Evolutionary conservation across 2,329 filamentous ascomycete species (phyloP).

Genomic region (Fusarium sp.): DNA sequence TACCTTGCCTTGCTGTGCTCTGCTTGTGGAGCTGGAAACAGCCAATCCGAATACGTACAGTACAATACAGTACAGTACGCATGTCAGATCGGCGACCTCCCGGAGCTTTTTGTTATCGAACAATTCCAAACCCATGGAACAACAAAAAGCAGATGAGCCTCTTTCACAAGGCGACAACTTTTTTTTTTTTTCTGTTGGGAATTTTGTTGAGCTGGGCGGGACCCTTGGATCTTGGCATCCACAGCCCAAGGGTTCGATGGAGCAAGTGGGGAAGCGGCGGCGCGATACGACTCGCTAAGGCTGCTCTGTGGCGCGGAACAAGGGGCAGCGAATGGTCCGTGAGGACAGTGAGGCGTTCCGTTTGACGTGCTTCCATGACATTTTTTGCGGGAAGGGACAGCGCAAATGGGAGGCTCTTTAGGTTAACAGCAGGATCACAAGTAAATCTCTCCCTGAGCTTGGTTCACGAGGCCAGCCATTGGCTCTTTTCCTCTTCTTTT

Average conservation of each 20-base stretch:
- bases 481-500: not conserved
- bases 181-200: slow-evolving; percentile 54
- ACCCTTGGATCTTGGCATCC: slow-evolving; percentile 41
- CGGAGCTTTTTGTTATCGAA: not conserved
- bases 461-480: not conserved
- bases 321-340: slow-evolving; percentile 6
- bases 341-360: slow-evolving; percentile 2
- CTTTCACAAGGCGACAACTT: slow-evolving; percentile 12
- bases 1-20: not conserved
- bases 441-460: no score
- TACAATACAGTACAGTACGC: slow-evolving; percentile 12
- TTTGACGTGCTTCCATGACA: slow-evolving; percentile 25
- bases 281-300: slow-evolving; percentile 21
- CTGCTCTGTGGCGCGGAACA: slow-evolving; percentile 21
- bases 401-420: not conserved
- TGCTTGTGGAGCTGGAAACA: slow-evolving; percentile 21
- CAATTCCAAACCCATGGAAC: not conserved
- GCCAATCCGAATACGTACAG: slow-evolving; percentile 18
- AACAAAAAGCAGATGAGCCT: not conserved
- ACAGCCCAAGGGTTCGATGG: slow-evolving; percentile 37
- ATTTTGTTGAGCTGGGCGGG: slow-evolving; percentile 55
- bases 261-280: slow-evolving; percentile 25
- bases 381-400: not conserved
- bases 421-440: not conserved
- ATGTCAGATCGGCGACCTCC: slow-evolving; percentile 5